phyloP scores from a whole-genome alignment of 2,329 filamentous ascomycete genomes.

The Gremmenia infestans region DNA sequence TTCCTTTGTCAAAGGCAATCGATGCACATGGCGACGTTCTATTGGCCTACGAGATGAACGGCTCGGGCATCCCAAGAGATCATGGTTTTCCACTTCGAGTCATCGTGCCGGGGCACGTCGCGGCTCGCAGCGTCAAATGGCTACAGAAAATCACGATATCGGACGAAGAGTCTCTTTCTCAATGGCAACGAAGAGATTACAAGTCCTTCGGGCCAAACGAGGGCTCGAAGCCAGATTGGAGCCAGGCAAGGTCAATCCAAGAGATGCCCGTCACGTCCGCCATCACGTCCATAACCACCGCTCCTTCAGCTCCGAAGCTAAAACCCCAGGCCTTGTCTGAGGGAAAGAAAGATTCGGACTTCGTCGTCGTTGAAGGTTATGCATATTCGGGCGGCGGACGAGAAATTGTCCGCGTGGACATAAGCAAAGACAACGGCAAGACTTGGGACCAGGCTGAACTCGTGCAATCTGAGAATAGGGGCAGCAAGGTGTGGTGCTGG shows the following conservation, averaged over 20 bases:
- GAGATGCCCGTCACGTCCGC: slow-evolving; percentile 64
- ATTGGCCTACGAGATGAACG: slow-evolving; percentile 45
- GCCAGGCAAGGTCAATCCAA: slow-evolving; percentile 57
- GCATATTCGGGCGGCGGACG: slow-evolving; percentile 48
- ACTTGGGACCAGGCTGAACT: slow-evolving; percentile 55
- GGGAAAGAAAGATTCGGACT: no score
- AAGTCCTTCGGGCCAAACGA: slow-evolving; percentile 65
- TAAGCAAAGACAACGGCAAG: slow-evolving; percentile 42
- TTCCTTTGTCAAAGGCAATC: slow-evolving; percentile 45
- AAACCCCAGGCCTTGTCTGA: no score
- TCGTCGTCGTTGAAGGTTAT: slow-evolving; percentile 37
- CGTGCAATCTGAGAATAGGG: slow-evolving; percentile 44
- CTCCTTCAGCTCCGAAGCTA: slow-evolving; percentile 46
- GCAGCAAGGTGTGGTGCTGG: slow-evolving; percentile 57
- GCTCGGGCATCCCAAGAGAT: slow-evolving; percentile 37
- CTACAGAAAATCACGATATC: slow-evolving; percentile 38
- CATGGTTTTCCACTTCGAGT: slow-evolving; percentile 42
- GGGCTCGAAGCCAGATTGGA: slow-evolving; percentile 52
- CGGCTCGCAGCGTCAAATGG: slow-evolving; percentile 44
- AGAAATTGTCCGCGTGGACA: slow-evolving; percentile 44
- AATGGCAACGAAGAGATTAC: slow-evolving; percentile 55
- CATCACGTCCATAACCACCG: slow-evolving; percentile 49
- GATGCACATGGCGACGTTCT: slow-evolving; percentile 44
- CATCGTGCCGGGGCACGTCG: slow-evolving; percentile 40
- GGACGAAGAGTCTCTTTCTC: slow-evolving; percentile 39